Percentiles rank a stretch among this genome's conserved stretches.
Evolutionary conservation across 1,139 yeast genomes (phyloP).

Genomic region (Taphrina betulina): DNA sequence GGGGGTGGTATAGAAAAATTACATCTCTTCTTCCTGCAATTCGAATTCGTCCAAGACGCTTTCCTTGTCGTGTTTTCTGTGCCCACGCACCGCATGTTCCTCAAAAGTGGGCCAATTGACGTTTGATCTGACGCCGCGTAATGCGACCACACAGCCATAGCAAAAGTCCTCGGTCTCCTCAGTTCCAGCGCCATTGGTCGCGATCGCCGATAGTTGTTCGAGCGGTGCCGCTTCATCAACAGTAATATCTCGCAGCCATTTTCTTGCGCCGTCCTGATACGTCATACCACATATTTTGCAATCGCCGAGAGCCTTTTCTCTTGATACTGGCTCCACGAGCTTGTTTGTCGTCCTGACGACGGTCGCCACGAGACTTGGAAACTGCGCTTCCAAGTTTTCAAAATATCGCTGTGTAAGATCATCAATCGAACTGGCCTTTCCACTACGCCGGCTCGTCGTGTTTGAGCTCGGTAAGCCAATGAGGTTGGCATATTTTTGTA

Average conservation of each 20-base stretch:
- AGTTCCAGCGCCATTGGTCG: background rate
- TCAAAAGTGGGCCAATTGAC: constrained; percentile 2
- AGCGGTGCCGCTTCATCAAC: constrained; percentile 54
- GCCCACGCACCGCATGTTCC: too few species aligned
- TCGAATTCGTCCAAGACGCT: constrained; percentile 2
- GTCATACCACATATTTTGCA: constrained; percentile 54
- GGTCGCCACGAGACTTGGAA: constrained; percentile 89
- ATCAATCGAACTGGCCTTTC: constrained; percentile 55
- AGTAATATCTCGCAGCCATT: constrained; percentile 74
- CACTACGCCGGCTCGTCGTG: background rate
- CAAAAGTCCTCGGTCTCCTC: constrained; percentile 8
- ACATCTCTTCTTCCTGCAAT: too few species aligned
- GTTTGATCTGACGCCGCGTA: background rate
- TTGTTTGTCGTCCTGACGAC: constrained; percentile 89
- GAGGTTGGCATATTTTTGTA: constrained; percentile 1
- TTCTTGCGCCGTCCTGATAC: constrained; percentile 45
- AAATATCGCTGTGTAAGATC: constrained; percentile 77
- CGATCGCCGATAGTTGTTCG: background rate
- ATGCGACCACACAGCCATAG: constrained; percentile 26
- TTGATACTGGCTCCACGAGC: constrained; percentile 52
- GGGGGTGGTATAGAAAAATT: too few species aligned
- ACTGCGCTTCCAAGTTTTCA: constrained; percentile 69
- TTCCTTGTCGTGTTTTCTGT: constrained; percentile 6
- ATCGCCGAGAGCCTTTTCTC: constrained; percentile 34
- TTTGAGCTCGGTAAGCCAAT: background rate